Evolutionary conservation across 257 asterid species (phyloP), one percentile per base, ranked within the genome.

Genomic region (Capsicum pubescens): DNA sequence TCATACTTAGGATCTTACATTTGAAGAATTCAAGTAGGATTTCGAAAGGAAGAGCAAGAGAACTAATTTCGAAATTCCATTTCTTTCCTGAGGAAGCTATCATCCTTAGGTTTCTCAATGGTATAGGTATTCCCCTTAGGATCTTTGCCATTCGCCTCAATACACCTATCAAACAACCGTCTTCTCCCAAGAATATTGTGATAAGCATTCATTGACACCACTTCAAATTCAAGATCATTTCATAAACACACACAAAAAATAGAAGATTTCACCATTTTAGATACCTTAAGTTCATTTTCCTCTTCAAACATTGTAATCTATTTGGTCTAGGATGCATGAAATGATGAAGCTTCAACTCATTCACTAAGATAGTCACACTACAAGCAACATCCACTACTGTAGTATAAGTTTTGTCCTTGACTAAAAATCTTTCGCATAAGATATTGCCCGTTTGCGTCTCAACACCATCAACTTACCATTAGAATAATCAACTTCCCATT

Each of bases 201-300:
- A 59, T 59, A 16, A 16, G 64, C 26, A 59, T 59, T 59, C 64
- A 59, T 7, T 59, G 64, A 15, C 64, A 7, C 64, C 64, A 59
- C 64, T 39, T 59, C 9, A 17, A 7, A 59, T 59, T 59, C 64
- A 17, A 16, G 26, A 59, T 17, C 64, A 59, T 7, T 3, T 8
- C 64, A 7, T 59, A 17, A 1, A 59, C 64, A 7, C 64, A 59
- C 9, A 2, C 6, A 54, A 17, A 17, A 7, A 17, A 10, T 26
- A 26, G 13, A 60, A 60, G 67, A 60, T 60, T 60, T n/a, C 67
- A 60, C 35, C 67, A 60, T 60, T 59, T 60, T n/a, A 60, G 67
- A 60, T 60, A 56, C 67, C 35, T n/a, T 60, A 60, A 59, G 11
- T n/a, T 60, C 67, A n/a, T n/a, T 60, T 60, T 60, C 67, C 32